These are phyloP conservation scores for Orbilia blumenaviensis DNA, from an alignment of 2,329 filamentous ascomycete genomes.

Conservation along the genomic window DNA sequence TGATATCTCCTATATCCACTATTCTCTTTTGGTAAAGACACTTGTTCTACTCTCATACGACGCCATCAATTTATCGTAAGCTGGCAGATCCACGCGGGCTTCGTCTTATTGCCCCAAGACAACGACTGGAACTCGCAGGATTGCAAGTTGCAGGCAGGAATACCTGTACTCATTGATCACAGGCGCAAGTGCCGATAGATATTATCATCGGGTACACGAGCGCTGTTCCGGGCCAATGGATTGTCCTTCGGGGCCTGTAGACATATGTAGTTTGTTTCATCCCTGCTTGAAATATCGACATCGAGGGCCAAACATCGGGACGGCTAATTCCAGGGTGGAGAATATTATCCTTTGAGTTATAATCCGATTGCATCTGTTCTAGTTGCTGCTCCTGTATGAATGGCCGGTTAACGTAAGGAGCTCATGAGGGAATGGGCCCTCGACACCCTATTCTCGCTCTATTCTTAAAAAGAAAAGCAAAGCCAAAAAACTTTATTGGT, in stretches of 20 bases:
- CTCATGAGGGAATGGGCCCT: background rate
- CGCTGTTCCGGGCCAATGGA: background rate
- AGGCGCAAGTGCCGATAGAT: background rate
- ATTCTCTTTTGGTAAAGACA: too few relatives aligned
- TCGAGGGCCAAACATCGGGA: background rate
- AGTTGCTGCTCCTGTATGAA: too few relatives aligned
- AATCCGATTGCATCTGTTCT: background rate
- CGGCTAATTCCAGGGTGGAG: constrained; percentile 1
- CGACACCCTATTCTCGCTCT: too few relatives aligned
- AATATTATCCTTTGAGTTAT: background rate
- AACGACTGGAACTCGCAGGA: too few relatives aligned
- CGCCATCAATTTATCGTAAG: too few relatives aligned
- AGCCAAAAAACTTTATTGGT: background rate
- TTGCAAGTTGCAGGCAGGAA: too few relatives aligned
- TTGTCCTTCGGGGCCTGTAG: background rate
- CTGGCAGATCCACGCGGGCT: too few relatives aligned
- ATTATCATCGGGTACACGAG: background rate
- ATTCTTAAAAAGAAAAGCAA: too few relatives aligned
- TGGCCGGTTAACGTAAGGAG: too few relatives aligned
- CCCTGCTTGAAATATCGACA: background rate
- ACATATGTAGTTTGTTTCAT: background rate
- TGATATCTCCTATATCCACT: too few relatives aligned
- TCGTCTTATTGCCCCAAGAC: too few relatives aligned
- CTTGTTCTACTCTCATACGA: too few relatives aligned
- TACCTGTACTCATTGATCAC: background rate